phyloP scores from a whole-genome alignment of 2,329 filamentous ascomycete genomes.

The Ophiostoma ips region DNA sequence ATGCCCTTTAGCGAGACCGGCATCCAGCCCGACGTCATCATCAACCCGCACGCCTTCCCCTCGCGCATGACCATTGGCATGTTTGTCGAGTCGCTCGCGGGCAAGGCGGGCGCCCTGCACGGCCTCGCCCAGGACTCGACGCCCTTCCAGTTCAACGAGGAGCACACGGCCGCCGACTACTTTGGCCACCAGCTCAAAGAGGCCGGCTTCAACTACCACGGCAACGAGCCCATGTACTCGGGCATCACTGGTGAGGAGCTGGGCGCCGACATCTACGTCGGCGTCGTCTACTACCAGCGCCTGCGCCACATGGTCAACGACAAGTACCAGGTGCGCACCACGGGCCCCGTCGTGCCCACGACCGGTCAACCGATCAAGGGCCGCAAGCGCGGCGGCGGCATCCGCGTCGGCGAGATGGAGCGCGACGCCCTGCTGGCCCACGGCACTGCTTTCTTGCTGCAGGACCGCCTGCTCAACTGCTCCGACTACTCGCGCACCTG shows the following conservation, averaged over 20 bases:
- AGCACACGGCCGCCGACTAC: constrained; percentile 82
- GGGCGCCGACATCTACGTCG: constrained; percentile 88
- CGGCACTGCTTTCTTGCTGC: constrained; percentile 85
- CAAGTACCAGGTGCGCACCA: constrained; percentile 96
- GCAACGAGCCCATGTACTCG: constrained; percentile 97
- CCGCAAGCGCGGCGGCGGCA: constrained; percentile 89
- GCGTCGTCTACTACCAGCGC: constrained; percentile 95
- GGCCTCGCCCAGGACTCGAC: constrained; percentile 93
- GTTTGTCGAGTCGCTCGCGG: constrained; percentile 94
- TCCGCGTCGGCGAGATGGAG: constrained; percentile 99
- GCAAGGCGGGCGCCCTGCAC: constrained; percentile 87
- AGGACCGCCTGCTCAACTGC: constrained; percentile 94
- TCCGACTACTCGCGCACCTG: constrained; percentile 83
- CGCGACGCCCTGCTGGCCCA: constrained; percentile 89
- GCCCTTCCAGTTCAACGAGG: constrained; percentile 86
- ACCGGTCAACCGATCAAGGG: constrained; percentile 97
- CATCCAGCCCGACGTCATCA: constrained; percentile 95
- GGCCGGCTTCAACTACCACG: constrained; percentile 95
- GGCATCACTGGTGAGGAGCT: constrained; percentile 94
- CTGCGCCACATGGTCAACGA: constrained; percentile 99
- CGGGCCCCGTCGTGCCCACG: constrained; percentile 75
- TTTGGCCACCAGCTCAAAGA: constrained; percentile 92
- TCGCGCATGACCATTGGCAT: constrained; percentile 99
- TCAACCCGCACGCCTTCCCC: constrained; percentile 98
- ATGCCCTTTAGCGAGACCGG: constrained; percentile 96